Base-by-base conservation (phyloP, 2,329 filamentous ascomycete species). In the Zymoseptoria ardabiliae region DNA sequence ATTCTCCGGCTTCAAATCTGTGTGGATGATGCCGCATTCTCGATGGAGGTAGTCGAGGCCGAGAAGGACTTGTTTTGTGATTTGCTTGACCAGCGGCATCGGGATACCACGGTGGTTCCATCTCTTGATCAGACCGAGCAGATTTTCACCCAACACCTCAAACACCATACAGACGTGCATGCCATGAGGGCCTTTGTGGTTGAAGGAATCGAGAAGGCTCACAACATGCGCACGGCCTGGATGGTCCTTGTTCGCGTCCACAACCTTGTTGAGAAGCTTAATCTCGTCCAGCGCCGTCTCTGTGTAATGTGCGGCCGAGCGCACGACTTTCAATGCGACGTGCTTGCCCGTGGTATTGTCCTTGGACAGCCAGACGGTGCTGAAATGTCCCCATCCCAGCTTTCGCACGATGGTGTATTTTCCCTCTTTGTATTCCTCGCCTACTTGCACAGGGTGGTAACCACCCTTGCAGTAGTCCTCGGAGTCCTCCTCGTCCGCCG, bases 401-500 rank as follows among this genome's bases (percentile, higher is more conserved):
- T 97, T 97, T 77, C 92, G 89, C 75, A 97, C 89, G 60, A 97
- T 87, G 17, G 92, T 94, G 78, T 99, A 99, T 78, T 90, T 93
- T 68, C 91, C 92, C 74, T 97, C 91, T 75, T 97, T 97, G 83
- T 97, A 97, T 72, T 91, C 89, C 78, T 99, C 94, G 69, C 94
- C 94, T 61, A 97, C 88, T 69, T 86, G 83, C 54, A 99, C 94
- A 2, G 94, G 94, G 73, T 99, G 94, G 76, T 97, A 99, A 62
- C 94, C 94, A 71, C 94, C 94, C 78, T 97, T 97, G 84, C 93
- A 97, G 80, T 99, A 99, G 76, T 99, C 94, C 77, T 97, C 93
- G 53, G 91, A 96, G 76, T 99, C 94, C 78, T 99, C 94, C 78
- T 99, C 94, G 74, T 97, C 94, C 72, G 92, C 93, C 48, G 93